Base-by-base conservation (phyloP, 352 stramenopile species). In the Pythium chondricola region DNA sequence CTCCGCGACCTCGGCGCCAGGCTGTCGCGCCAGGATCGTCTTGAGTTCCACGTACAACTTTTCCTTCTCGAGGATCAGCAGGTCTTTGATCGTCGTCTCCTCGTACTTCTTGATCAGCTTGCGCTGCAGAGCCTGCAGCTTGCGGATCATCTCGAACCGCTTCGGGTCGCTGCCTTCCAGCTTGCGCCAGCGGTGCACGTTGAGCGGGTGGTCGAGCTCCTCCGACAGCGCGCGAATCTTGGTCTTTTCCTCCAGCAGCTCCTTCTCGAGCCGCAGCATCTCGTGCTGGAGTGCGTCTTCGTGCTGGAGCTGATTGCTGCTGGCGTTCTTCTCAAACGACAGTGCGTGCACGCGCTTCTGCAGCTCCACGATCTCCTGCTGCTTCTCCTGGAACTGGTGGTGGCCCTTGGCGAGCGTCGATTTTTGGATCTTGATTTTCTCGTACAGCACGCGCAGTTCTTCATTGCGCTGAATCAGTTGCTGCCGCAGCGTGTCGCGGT, bases 11-110 rank as follows among this genome's bases (percentile, higher is more conserved):
- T 96, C 84, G 18, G 81, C 75, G 9, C 87, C 87, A 16, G 87
- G 86, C 40, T 96, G 86, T 9, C 88, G 65, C 36, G 82, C 76
- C 14, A 97, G 52, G 21, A 95, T 85, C 13, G 77, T 92, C 56
- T 96, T 96, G 24, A 97, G 63, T 52, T 97, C 85, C 8, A 95
- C 72, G 49, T 97, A 97, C 8, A 96, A 58, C 46, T 96, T 96
- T 53, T 97, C 89, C 48, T 97, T 95, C 44, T 89, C 76, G 27
- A 87, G 47, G 18, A 91, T 88, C 17, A 86, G 59, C 16, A 87
- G 45, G 42, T 88, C 73, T 30, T 88, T 88, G 30, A 71, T 69
- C 7, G 61, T 75, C 9, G 67, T 69, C 40, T 88, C 76, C 14
- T 91, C 80, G 51, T 79, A 77, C 49, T 85, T 88, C n/a, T 77